Evolutionary conservation across 768 basidiomycete species (phyloP), one percentile per base, ranked within the genome.

Genomic region (Lactarius evosmus): DNA sequence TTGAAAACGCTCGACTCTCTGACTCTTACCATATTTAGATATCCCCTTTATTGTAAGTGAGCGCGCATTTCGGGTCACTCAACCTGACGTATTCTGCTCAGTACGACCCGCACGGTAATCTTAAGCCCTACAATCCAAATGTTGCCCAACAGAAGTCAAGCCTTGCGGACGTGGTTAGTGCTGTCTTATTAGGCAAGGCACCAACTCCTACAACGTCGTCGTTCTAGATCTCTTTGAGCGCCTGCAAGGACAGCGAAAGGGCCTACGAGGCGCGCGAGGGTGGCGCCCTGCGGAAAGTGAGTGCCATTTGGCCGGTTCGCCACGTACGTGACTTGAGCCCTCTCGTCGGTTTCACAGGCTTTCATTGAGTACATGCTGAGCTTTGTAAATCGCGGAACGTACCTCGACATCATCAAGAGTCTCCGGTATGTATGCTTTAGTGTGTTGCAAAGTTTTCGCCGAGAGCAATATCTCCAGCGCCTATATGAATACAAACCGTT

Each of bases 221-320:
- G 4, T 8, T 52, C 8, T 30, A 62, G 61, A 40, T 62, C 0
- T 57, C 55, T 41, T 30, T 62, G 9, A 57, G 61, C 5, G 56
- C 49, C 17, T 25, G 49, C 30, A 51, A 25, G 22, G 30, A 57
- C 5, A 6, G 19, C 1, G 34, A 14, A 30, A 4, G 4, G 0
- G 46, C 56, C 9, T 2, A 27, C 7, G 61, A 57, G 36, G 51
- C 29, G 16, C 6, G 7, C 4, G 8, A 7, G 2, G 61, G 61
- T 17, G 61, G 56, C 7, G 61, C 49, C 1, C 5, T 62, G 49
- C 19, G 49, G 32, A 12, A 9, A 29, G 61, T 57, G 14, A 33
- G 49, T 30, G n/a, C 52, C 16, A 6, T 57, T 36, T 22, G n/a
- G 29, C 22, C 17, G 22, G 17, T 11, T 14, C 27, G 12, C 30